These are phyloP conservation scores for Populus alba DNA, from an alignment of 345 rosid species.

Conservation along the genomic window DNA sequence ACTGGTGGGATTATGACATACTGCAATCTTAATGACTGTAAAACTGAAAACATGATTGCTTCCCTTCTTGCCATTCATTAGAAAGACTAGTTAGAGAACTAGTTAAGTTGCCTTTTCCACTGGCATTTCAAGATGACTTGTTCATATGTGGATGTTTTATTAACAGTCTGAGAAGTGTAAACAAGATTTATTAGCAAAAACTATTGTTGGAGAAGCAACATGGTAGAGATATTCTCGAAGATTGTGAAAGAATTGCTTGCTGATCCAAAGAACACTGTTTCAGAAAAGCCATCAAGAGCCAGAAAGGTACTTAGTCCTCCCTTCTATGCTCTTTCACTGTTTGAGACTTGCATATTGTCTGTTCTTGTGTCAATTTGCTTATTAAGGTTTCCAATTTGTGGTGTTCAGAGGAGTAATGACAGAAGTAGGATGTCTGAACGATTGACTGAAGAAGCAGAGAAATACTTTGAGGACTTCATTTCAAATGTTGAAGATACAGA, in stretches of 20 bases:
- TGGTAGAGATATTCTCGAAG: constrained; percentile 58
- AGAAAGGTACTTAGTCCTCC: constrained; percentile 47
- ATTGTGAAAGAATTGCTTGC: constrained; percentile 57
- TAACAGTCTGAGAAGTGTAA: constrained; percentile 84
- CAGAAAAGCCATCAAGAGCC: constrained; percentile 40
- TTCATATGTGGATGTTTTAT: constrained; percentile 2
- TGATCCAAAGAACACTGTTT: constrained; percentile 41
- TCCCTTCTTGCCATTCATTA: background rate
- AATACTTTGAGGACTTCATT: constrained; percentile 81
- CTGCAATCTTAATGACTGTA: background rate
- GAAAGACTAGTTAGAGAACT: background rate
- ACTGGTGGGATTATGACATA: too few species aligned
- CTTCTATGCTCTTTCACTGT: background rate
- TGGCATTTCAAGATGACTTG: background rate
- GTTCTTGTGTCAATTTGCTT: background rate
- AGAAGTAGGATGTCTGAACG: constrained; percentile 65
- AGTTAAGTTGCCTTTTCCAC: background rate
- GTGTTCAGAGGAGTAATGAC: constrained; percentile 66
- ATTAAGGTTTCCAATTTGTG: background rate
- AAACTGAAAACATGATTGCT: background rate
- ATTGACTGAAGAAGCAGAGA: constrained; percentile 86
- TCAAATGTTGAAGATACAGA: constrained; percentile 90
- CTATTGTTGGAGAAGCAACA: constrained; percentile 63
- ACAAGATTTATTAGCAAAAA: constrained; percentile 61
- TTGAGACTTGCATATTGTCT: constrained; percentile 10